Base-by-base conservation (phyloP, 1,284 basidiomycete species). In the Ustilago cynodontis region DNA sequence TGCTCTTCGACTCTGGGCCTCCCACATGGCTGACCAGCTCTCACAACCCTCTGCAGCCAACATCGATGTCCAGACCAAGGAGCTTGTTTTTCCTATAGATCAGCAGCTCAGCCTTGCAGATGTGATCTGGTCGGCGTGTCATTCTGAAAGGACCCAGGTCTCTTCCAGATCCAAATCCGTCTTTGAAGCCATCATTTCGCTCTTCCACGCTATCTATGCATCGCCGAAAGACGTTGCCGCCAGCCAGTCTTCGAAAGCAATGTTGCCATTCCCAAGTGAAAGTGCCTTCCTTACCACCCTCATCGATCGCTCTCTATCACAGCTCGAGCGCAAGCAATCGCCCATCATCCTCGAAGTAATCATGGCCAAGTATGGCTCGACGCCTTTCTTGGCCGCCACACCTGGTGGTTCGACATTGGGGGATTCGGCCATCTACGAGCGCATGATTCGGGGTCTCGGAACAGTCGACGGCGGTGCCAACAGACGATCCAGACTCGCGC, bases 301-400 rank as follows among this genome's bases (percentile, higher is more conserved):
- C 39, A 45, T 72, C 43, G 63, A 65, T 6, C 60, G 74, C 10
- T 61, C 74, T 0, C 33, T 77, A 13, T 53, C 43, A 4, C 70
- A 72, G 45, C 59, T 77, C 20, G 70, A 77, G n/a, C 74, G 74
- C 47, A 72, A 72, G 33, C 74, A 77, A 52, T 72, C 70, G 20
- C 74, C 74, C 22, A 69, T 77, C 43, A 53, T 77, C 1, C 63
- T 77, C 50, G 74, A 77, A 39, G 62, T 70, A 33, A 52, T 77
- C 59, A 57, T 77, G 51, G 60, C 62, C 39, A 69, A 70, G 35
- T 77, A 63, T 22, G 74, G 70, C 28, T 77, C 74, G 3, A 57
- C 63, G 18, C 70, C 74, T 8, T 77, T 77, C 63, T 16, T 66
- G n/a, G 8, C 41, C 3, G 56, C 63, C 2, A 50, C 54, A 0